Conservation (phyloP, 2,329 filamentous ascomycete genomes). For the Aspergillus carbonarius region DNA sequence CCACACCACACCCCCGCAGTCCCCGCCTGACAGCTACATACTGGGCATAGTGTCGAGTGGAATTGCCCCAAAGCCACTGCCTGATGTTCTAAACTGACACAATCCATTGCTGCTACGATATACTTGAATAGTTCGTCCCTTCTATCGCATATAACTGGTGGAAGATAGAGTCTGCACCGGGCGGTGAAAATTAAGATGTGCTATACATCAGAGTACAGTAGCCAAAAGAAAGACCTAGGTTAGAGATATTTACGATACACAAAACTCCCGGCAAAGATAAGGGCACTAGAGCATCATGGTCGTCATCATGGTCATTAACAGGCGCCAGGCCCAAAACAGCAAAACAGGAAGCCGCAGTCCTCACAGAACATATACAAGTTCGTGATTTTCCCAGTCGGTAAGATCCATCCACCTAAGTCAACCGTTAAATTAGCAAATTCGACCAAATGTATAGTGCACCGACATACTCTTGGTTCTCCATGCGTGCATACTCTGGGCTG, state of each 20-base stretch:
- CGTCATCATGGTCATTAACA: neutral
- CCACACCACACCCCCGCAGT: too few relatives aligned
- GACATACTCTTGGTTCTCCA: constrained; percentile 65
- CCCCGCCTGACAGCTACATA: too few relatives aligned
- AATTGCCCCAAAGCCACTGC: too few relatives aligned
- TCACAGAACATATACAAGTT: constrained; percentile 59
- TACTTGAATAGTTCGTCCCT: too few relatives aligned
- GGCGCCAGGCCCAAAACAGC: neutral
- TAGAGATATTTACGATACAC: neutral
- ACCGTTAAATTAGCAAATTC: constrained; percentile 2
- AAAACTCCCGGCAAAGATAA: neutral
- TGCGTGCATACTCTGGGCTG: constrained; percentile 56
- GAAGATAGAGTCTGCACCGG: too few relatives aligned
- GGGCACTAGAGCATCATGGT: neutral
- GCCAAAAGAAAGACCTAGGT: too few relatives aligned
- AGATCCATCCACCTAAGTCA: constrained; percentile 56
- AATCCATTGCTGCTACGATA: too few relatives aligned
- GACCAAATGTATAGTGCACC: neutral
- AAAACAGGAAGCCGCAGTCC: neutral
- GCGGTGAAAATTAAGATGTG: too few relatives aligned
- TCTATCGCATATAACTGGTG: too few relatives aligned
- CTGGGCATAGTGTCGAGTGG: too few relatives aligned
- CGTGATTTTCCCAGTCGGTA: constrained; percentile 64
- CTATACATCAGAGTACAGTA: too few relatives aligned
- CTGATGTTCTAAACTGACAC: too few relatives aligned